Percentiles rank a stretch among this genome's conserved stretches.
phyloP scores from a whole-genome alignment of 257 asterid genomes.

The Solanum ossicruentum region DNA sequence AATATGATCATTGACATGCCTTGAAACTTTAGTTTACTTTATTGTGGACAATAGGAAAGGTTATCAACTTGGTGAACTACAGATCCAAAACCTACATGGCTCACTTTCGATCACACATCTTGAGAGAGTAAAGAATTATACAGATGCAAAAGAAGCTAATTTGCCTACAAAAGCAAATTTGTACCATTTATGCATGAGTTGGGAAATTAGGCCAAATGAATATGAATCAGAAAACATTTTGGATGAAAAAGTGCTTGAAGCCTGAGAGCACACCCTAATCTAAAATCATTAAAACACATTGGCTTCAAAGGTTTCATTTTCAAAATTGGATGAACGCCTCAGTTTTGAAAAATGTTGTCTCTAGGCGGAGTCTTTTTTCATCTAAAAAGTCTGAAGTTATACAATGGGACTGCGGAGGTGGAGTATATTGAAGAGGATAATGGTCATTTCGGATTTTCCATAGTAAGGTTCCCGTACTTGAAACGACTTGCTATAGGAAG shows the following conservation, averaged over 20 bases:
- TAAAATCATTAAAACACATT: background rate
- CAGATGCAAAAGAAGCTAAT: slow-evolving; percentile 15
- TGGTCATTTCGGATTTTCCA: background rate
- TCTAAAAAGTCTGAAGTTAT: background rate
- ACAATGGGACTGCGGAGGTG: background rate
- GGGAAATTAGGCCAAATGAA: background rate
- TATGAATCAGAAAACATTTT: background rate
- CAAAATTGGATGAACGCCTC: background rate
- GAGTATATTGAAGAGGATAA: slow-evolving; percentile 1
- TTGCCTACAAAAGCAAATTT: background rate
- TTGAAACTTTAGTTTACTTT: slow-evolving; percentile 6
- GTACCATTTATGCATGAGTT: background rate
- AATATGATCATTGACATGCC: slow-evolving; percentile 10
- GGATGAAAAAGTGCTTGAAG: background rate
- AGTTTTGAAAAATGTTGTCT: background rate
- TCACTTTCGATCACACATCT: background rate
- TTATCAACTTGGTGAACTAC: slow-evolving; percentile 7
- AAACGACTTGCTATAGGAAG: background rate
- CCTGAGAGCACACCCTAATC: background rate
- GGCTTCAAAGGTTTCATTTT: slow-evolving; percentile 2
- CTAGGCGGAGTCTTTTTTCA: background rate
- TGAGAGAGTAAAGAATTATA: slow-evolving; percentile 3
- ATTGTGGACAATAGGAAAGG: slow-evolving; percentile 3
- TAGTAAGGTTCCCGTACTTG: background rate
- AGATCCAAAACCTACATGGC: slow-evolving; percentile 5